Conservation (phyloP, 495 filamentous ascomycete species). For the Neurospora pannonica region DNA sequence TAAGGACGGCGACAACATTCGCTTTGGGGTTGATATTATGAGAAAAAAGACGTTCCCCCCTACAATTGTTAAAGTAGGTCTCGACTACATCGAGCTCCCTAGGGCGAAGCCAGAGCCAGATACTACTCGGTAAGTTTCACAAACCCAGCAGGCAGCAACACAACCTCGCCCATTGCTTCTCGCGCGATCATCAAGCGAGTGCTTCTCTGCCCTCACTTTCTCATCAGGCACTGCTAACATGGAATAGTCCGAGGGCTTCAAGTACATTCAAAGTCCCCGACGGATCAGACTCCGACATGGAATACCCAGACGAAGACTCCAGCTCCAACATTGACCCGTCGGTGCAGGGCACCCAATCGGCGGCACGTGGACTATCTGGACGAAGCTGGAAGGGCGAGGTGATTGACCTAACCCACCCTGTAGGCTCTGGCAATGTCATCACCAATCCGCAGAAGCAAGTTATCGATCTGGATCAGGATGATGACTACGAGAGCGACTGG, state of each 20-base stretch:
- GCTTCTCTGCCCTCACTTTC: neutral
- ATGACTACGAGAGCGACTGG: neutral
- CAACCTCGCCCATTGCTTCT: neutral
- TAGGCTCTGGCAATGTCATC: neutral
- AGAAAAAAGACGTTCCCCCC: constrained; percentile 33
- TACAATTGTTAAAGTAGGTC: constrained; percentile 18
- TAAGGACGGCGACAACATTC: constrained; percentile 31
- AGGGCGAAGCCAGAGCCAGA: constrained; percentile 1
- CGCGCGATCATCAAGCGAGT: neutral
- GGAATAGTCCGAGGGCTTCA: neutral
- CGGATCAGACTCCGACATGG: constrained; percentile 14
- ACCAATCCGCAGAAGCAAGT: neutral
- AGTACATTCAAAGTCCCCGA: constrained; percentile 21
- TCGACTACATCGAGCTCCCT: constrained; percentile 1
- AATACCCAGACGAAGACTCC: constrained; percentile 4
- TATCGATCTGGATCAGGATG: neutral
- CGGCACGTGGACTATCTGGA: neutral
- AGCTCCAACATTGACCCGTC: constrained; percentile 3
- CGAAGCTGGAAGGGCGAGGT: neutral
- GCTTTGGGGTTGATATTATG: constrained; percentile 38
- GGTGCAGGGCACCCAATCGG: neutral
- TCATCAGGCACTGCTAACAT: neutral
- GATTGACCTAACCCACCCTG: neutral
- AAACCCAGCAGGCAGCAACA: neutral
- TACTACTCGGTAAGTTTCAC: neutral